phyloP scores from a whole-genome alignment of 257 asterid genomes.

The Lycium ferocissimum region DNA sequence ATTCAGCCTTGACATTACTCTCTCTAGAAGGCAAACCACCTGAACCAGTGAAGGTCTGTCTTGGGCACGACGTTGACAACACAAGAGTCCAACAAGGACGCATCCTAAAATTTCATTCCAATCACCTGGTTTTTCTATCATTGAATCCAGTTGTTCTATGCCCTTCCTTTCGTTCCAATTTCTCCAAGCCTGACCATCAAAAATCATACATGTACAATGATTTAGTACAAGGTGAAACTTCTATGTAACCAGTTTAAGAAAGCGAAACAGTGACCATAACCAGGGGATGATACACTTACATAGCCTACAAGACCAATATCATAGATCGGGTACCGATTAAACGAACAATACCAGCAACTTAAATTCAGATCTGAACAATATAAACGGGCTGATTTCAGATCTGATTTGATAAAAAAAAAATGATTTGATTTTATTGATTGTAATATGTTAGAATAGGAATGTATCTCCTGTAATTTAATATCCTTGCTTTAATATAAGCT shows the following conservation, averaged over 20 bases:
- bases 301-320: slow-evolving; percentile 31
- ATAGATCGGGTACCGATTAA: neutral
- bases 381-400: too few species aligned
- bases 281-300: slow-evolving; percentile 36
- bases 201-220: neutral
- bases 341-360: too few species aligned
- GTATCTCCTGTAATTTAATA: too few species aligned
- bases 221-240: slow-evolving; percentile 8
- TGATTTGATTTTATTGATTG: too few species aligned
- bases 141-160: slow-evolving; percentile 41
- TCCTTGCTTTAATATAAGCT: too few species aligned
- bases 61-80: slow-evolving; percentile 45
- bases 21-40: slow-evolving; percentile 49
- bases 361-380: too few species aligned
- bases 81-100: slow-evolving; percentile 50
- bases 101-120: slow-evolving; percentile 37
- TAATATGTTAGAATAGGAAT: too few species aligned
- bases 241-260: neutral
- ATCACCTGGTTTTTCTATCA: slow-evolving; percentile 29
- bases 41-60: slow-evolving; percentile 48
- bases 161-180: slow-evolving; percentile 50
- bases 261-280: neutral
- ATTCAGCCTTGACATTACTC: slow-evolving; percentile 31
- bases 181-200: slow-evolving; percentile 49
- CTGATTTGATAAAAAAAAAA: too few species aligned